A percentile compares a stretch with the other conserved stretches of the same genome.
Conservation (phyloP, 179 eudicot species). For the Carnegiea gigantea region DNA sequence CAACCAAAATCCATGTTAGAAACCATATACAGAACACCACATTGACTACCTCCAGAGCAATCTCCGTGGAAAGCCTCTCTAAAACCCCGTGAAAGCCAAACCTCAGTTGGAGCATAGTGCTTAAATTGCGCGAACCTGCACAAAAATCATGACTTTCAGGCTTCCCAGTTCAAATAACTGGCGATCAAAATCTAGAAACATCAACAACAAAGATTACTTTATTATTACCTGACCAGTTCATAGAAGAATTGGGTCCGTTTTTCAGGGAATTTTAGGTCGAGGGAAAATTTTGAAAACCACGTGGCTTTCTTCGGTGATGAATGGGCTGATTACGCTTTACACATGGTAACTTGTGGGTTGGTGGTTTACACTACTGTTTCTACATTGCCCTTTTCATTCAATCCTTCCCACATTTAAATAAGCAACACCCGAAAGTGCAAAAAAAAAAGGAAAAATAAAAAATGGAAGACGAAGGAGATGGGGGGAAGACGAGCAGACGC, state of each 20-base stretch:
- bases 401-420: conserved; percentile 18
- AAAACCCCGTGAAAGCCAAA: conserved; percentile 26
- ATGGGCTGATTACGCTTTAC: conserved; percentile 26
- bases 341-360: conserved; percentile 40
- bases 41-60: conserved; percentile 39
- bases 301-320: conserved; percentile 24
- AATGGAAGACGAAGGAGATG: not conserved
- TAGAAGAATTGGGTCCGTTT: conserved; percentile 2
- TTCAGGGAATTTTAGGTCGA: not conserved
- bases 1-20: conserved; percentile 57
- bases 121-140: conserved; percentile 24
- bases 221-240: conserved; percentile 27
- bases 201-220: not conserved
- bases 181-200: not conserved
- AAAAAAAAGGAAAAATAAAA: not conserved
- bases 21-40: conserved; percentile 54
- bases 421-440: not conserved
- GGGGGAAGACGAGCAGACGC: not conserved
- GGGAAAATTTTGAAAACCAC: conserved; percentile 16
- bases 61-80: conserved; percentile 42
- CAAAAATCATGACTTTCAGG: conserved; percentile 10
- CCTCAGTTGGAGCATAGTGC: conserved; percentile 5
- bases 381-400: conserved; percentile 19
- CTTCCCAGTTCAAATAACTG: conserved; percentile 11
- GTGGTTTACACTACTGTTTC: conserved; percentile 12